Percentiles rank a stretch among this genome's conserved stretches.
Evolutionary conservation across 495 filamentous ascomycete genomes (phyloP).

Genomic region (Massariosphaeria phaeospora): DNA sequence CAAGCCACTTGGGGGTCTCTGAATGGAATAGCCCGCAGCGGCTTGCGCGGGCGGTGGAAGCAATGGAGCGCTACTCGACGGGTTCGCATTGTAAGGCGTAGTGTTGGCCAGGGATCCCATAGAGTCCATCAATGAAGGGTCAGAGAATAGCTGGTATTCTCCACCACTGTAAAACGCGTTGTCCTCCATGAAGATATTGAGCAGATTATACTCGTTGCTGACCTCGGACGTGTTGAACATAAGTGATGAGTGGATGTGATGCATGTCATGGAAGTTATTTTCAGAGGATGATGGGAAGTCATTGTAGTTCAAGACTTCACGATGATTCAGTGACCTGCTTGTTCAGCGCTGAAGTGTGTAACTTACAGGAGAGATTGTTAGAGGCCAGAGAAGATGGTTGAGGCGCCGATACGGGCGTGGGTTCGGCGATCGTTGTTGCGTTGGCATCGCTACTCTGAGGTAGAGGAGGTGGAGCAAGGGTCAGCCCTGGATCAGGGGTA

Average conservation of each 20-base stretch:
- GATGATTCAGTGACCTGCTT: constrained; percentile 19
- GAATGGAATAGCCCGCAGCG: constrained; percentile 49
- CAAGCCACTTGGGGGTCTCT: constrained; percentile 54
- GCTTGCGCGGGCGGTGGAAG: constrained; percentile 32
- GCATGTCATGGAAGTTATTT: constrained; percentile 88
- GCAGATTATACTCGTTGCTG: constrained; percentile 88
- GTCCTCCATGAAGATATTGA: constrained; percentile 94
- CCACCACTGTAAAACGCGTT: constrained; percentile 61
- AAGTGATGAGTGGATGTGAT: constrained; percentile 86
- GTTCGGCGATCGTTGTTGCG: constrained; percentile 40
- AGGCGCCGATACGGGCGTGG: constrained; percentile 44
- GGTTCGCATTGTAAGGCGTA: constrained; percentile 25
- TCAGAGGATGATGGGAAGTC: constrained; percentile 66
- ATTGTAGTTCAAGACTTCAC: constrained; percentile 58
- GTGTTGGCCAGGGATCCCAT: constrained; percentile 41
- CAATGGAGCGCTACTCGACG: constrained; percentile 16
- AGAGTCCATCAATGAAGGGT: constrained; percentile 51
- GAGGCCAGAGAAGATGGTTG: constrained; percentile 37
- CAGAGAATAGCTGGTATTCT: constrained; percentile 52
- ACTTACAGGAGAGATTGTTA: constrained; percentile 73
- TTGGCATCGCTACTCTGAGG: constrained; percentile 33
- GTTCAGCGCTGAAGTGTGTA: constrained; percentile 26
- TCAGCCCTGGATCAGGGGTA: constrained; percentile 32
- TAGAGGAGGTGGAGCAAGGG: constrained; percentile 31
- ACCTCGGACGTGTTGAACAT: constrained; percentile 94